Evolutionary conservation across 2,329 filamentous ascomycete genomes (phyloP).

Genomic region (Aspergillus phoenicis): DNA sequence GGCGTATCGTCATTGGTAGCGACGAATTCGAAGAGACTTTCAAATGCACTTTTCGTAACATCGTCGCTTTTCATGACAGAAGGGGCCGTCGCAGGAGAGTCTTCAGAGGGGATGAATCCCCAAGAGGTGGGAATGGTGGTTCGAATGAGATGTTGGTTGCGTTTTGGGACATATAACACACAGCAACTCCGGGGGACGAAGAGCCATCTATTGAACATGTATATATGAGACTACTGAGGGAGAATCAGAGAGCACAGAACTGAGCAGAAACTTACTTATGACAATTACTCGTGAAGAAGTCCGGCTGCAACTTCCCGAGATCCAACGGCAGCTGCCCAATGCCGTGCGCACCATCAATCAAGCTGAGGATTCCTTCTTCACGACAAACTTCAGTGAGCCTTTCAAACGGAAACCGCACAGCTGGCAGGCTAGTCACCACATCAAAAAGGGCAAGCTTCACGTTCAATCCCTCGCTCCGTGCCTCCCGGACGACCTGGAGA

Average conservation of each 20-base stretch:
- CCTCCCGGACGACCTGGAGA: slow-evolving; percentile 56
- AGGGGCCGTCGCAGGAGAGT: slow-evolving; percentile 36
- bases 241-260: background rate
- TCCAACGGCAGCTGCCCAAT: slow-evolving; percentile 77
- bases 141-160: slow-evolving; percentile 75
- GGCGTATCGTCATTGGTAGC: slow-evolving; percentile 74
- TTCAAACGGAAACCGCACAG: slow-evolving; percentile 78
- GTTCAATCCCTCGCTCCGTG: slow-evolving; percentile 59
- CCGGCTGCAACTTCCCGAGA: slow-evolving; percentile 67
- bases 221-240: slow-evolving; percentile 11
- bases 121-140: slow-evolving; percentile 79
- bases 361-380: slow-evolving; percentile 67
- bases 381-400: slow-evolving; percentile 65
- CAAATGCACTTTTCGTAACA: slow-evolving; percentile 51
- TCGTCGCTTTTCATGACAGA: slow-evolving; percentile 51
- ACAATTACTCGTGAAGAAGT: slow-evolving; percentile 85
- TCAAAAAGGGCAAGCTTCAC: slow-evolving; percentile 76
- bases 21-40: slow-evolving; percentile 73
- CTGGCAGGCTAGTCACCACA: slow-evolving; percentile 75
- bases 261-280: slow-evolving; percentile 61
- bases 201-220: slow-evolving; percentile 64
- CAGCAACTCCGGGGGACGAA: slow-evolving; percentile 78
- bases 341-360: slow-evolving; percentile 83
- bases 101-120: slow-evolving; percentile 58
- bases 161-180: slow-evolving; percentile 73